These are phyloP conservation scores for Colletotrichum orbiculare DNA, from an alignment of 2,329 filamentous ascomycete genomes.

Conservation along the genomic window DNA sequence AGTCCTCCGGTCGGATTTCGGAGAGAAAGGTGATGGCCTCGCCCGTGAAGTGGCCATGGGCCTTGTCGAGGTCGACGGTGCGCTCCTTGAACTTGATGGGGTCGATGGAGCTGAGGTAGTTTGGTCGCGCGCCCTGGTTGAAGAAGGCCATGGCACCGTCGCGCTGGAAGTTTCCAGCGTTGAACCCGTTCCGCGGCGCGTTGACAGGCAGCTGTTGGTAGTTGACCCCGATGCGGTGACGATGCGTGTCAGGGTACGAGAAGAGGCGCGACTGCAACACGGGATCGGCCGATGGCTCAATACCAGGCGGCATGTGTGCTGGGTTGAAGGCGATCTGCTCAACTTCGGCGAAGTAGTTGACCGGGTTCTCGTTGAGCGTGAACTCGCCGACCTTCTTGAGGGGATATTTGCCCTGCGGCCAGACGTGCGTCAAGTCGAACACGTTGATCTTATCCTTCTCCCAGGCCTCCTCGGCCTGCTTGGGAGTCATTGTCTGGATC, in stretches of 20 bases:
- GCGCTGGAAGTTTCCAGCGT: conserved; percentile 72
- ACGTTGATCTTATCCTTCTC: conserved; percentile 55
- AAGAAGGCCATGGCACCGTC: conserved; percentile 71
- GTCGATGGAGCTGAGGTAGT: conserved; percentile 40
- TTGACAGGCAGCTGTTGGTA: conserved; percentile 74
- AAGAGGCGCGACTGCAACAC: conserved; percentile 70
- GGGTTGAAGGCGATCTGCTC: conserved; percentile 77
- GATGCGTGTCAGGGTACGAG: conserved; percentile 70
- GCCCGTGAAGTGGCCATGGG: conserved; percentile 51
- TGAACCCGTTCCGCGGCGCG: conserved; percentile 63
- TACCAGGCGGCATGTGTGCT: conserved; percentile 70
- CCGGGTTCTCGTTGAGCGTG: conserved; percentile 71
- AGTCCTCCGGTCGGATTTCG: conserved; percentile 52
- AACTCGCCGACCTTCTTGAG: conserved; percentile 70
- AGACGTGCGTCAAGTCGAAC: conserved; percentile 68
- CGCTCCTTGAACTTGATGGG: conserved; percentile 49
- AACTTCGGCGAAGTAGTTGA: conserved; percentile 77
- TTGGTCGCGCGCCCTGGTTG: conserved; percentile 34
- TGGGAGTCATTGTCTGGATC: conserved; percentile 64
- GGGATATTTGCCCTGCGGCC: conserved; percentile 70
- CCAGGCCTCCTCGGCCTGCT: conserved; percentile 54
- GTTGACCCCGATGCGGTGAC: conserved; percentile 71
- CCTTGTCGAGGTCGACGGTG: conserved; percentile 49
- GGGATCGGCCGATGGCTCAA: conserved; percentile 71
- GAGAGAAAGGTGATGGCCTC: conserved; percentile 51